phyloP scores from a whole-genome alignment of 768 basidiomycete species.

The Psilocybe azurescens region DNA sequence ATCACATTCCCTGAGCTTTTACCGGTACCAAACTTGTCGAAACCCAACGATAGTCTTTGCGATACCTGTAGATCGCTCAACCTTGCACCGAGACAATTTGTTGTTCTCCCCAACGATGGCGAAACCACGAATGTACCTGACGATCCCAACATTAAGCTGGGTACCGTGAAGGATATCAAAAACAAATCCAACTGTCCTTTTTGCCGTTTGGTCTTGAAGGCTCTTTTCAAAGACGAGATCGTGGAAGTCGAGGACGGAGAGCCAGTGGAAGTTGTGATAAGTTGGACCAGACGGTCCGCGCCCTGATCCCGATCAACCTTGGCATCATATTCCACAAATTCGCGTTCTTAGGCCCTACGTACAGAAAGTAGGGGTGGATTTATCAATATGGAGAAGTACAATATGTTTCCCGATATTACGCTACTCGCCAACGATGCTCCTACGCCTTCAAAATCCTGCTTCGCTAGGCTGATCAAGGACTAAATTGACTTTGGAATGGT shows the following conservation, averaged over 20 bases:
- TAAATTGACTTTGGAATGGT: constrained; percentile 17
- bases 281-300: constrained; percentile 9
- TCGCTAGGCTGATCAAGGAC: constrained; percentile 4
- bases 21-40: neutral
- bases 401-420: constrained; percentile 12
- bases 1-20: neutral
- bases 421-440: constrained; percentile 14
- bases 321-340: constrained; percentile 1
- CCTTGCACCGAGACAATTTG: neutral
- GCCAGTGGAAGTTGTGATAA: neutral
- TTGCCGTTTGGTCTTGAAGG: constrained; percentile 12
- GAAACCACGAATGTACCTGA: neutral
- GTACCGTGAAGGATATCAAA: constrained; percentile 6
- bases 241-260: neutral
- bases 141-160: constrained; percentile 3
- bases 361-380: neutral
- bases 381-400: neutral
- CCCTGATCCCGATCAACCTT: neutral
- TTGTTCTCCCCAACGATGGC: neutral
- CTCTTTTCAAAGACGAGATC: neutral
- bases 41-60: constrained; percentile 5
- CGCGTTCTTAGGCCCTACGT: constrained; percentile 6
- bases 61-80: constrained; percentile 10
- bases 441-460: neutral
- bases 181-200: constrained; percentile 11